Percentiles rank a stretch among this genome's conserved stretches.
Conservation (phyloP, 202 grass and related monocot species). For the Elaeis oleifera region DNA sequence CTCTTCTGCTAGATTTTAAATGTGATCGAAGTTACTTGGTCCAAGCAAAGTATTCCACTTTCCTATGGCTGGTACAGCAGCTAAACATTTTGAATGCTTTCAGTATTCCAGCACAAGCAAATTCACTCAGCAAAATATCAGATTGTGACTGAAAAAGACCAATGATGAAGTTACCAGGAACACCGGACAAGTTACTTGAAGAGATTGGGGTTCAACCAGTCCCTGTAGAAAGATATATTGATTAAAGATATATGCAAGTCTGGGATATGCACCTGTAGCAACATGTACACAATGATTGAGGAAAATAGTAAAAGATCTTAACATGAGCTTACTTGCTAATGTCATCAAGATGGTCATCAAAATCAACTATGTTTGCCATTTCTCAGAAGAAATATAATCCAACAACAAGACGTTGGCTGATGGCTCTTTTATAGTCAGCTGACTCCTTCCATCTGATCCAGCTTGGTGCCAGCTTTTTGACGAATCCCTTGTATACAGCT, state of each 20-base stretch:
- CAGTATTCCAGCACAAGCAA: too few relatives aligned
- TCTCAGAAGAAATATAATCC: constrained; percentile 78
- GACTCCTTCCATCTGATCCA: constrained; percentile 66
- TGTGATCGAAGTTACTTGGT: too few relatives aligned
- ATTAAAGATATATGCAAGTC: neutral
- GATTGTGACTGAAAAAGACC: too few relatives aligned
- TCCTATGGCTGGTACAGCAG: too few relatives aligned
- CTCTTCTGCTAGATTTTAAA: too few relatives aligned
- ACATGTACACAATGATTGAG: too few relatives aligned
- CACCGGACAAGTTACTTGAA: neutral
- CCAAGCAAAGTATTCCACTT: too few relatives aligned
- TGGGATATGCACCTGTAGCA: too few relatives aligned
- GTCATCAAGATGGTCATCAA: constrained; percentile 95
- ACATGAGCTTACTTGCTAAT: constrained; percentile 75
- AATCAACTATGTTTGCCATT: constrained; percentile 85
- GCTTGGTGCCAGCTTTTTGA: constrained; percentile 82
- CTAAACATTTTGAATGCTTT: too few relatives aligned
- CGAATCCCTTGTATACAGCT: constrained; percentile 95
- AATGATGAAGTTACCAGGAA: too few relatives aligned
- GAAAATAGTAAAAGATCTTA: too few relatives aligned
- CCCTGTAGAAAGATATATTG: constrained; percentile 1
- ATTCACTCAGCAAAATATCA: too few relatives aligned
- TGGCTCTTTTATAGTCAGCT: constrained; percentile 76
- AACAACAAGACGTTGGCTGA: constrained; percentile 65
- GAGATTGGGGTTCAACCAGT: constrained; percentile 2